These are phyloP conservation scores for Artemisia annua DNA, from an alignment of 129 eudicot genomes.

Conservation along the genomic window DNA sequence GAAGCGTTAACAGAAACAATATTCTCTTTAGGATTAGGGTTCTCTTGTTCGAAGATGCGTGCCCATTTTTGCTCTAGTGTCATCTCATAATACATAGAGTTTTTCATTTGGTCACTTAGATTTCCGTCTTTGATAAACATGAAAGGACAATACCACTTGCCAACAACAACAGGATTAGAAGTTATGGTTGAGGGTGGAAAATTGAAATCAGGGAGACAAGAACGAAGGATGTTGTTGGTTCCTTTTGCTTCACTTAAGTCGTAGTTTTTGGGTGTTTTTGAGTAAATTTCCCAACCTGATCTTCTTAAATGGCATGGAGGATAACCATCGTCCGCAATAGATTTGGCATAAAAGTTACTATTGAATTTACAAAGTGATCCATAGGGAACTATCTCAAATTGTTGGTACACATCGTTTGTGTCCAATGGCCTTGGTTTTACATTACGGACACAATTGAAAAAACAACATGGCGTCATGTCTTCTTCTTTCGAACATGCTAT, in stretches of 20 bases:
- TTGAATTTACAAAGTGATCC: not conserved
- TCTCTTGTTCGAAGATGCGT: constrained; percentile 37
- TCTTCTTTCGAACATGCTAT: constrained; percentile 62
- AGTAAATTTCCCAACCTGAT: constrained; percentile 43
- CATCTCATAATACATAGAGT: constrained; percentile 58
- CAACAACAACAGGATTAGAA: constrained; percentile 44
- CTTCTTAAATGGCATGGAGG: constrained; percentile 58
- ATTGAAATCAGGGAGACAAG: constrained; percentile 44
- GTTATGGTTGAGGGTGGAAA: constrained; percentile 29
- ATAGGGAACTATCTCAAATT: constrained; percentile 42
- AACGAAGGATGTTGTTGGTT: constrained; percentile 43
- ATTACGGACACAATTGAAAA: constrained; percentile 38
- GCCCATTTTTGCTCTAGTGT: constrained; percentile 56
- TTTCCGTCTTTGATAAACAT: constrained; percentile 61
- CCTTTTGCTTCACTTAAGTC: constrained; percentile 50
- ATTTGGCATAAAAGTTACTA: constrained; percentile 46
- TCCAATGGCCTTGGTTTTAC: constrained; percentile 67
- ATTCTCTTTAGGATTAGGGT: constrained; percentile 11
- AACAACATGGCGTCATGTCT: constrained; percentile 57
- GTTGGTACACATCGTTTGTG: constrained; percentile 53
- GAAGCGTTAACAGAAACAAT: constrained; percentile 25
- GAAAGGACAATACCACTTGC: constrained; percentile 86
- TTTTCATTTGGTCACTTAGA: constrained; percentile 39
- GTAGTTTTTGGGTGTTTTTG: constrained; percentile 44
- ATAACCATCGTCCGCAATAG: constrained; percentile 54